Conservation (phyloP, 2,329 filamentous ascomycete genomes). For the Colletotrichum sp. region DNA sequence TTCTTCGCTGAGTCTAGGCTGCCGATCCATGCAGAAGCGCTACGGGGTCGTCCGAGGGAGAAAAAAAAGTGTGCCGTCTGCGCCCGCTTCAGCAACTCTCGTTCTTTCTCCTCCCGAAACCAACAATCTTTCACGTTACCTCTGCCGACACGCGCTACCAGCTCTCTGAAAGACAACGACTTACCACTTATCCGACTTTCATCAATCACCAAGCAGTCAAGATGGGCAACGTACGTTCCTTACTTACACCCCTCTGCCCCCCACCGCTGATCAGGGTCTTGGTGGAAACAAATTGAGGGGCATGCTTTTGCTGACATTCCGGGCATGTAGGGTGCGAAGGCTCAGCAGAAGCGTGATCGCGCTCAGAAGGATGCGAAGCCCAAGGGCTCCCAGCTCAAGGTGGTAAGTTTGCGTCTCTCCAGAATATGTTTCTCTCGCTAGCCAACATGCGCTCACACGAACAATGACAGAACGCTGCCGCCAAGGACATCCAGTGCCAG, state of each 20-base stretch:
- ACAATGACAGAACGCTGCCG: conserved; percentile 66
- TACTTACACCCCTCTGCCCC: neutral
- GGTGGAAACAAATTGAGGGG: conserved; percentile 21
- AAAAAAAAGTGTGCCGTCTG: neutral
- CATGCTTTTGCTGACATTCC: conserved; percentile 6
- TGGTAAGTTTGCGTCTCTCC: conserved; percentile 47
- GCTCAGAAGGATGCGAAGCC: conserved; percentile 65
- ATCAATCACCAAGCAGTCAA: neutral
- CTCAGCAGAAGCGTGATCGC: conserved; percentile 75
- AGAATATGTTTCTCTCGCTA: neutral
- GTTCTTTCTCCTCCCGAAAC: neutral
- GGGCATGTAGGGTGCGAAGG: conserved; percentile 61
- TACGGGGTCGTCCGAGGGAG: conserved; percentile 3
- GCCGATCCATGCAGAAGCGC: conserved; percentile 12
- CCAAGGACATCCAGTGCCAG: conserved; percentile 77
- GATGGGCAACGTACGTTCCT: conserved; percentile 24
- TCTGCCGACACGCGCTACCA: neutral
- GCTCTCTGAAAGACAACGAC: neutral
- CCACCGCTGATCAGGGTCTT: conserved; percentile 17
- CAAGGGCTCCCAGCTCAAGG: conserved; percentile 69
- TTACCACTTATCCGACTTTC: neutral
- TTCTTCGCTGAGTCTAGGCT: neutral
- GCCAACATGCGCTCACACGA: conserved; percentile 16
- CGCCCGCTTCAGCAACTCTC: neutral
- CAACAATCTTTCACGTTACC: neutral